Base-by-base conservation (phyloP, 2,329 filamentous ascomycete species). In the Cladosporium sp. region DNA sequence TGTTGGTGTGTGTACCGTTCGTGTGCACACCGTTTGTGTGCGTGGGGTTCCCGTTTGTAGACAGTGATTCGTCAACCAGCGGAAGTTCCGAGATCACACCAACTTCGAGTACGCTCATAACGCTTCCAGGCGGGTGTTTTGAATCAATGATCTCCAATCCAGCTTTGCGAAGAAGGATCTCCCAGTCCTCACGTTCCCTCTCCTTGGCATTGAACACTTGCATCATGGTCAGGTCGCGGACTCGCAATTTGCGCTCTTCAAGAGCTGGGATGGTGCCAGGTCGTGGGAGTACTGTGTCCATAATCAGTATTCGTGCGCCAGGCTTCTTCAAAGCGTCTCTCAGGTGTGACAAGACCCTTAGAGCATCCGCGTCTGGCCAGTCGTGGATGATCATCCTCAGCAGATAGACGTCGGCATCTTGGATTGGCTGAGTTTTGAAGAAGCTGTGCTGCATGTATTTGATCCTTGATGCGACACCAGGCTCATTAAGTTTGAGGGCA, bases 351-450 rank as follows among this genome's bases (percentile, higher is more conserved):
- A 74, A 64, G 48, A 74, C 73, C 36, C 65, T 65, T 21, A 69
- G 36, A 8, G 67, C 67, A 21, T 71, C 66, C 1, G 64, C 60
- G 57, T 73, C 69, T 18, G 72, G 70, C 72, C 72, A 73, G 65
- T 73, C 70, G 66, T 73, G 72, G n/a, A 71, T 60, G 63, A 73
- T 71, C 63, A 66, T 68, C 26, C 70, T 63, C 16, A 74, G 58
- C 21, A 73, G 65, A 49, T 72, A 74, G 21, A 78, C 67, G 63
- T 76, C 73, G 11, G 76, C 76, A 58, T 72, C 65, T 18, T 58
- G 63, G 25, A 75, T 67, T 1, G 73, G 71, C 48, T 77, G 69
- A 8, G 67, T 62, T 2, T 69, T 65, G 68, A 76, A 76, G 68
- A 77, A 76, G 58, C 70, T 67, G 49, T 70, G 64, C 6, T 53